These are phyloP conservation scores for Penicillium bovifimosum DNA, from an alignment of 495 filamentous ascomycete species.

Conservation along the genomic window DNA sequence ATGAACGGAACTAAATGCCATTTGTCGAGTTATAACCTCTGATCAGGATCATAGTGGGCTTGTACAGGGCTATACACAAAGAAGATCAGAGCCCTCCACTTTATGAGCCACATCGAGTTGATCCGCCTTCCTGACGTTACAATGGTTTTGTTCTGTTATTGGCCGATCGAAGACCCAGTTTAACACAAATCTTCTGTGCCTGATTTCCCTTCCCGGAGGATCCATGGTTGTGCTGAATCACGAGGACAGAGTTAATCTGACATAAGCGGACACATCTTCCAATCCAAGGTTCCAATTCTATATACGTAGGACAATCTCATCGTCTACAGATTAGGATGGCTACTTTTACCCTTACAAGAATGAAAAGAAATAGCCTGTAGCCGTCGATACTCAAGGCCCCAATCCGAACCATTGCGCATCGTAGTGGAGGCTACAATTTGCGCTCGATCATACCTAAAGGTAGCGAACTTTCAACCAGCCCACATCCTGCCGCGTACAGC, in stretches of 20 bases:
- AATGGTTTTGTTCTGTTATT: slow-evolving; percentile 9
- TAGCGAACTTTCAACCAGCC: no score
- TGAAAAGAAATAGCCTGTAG: no score
- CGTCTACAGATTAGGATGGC: no score
- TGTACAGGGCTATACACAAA: slow-evolving; percentile 1
- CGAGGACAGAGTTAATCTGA: not conserved
- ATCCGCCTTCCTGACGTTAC: slow-evolving; percentile 26
- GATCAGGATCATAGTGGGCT: not conserved
- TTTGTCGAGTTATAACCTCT: not conserved
- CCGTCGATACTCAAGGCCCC: no score
- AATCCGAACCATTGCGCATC: no score
- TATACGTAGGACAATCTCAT: no score
- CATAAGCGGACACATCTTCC: no score
- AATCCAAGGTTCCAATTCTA: no score
- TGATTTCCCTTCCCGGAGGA: not conserved
- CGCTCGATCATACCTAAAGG: no score
- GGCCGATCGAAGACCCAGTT: slow-evolving; percentile 15
- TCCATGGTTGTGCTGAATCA: not conserved
- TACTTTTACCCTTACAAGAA: no score
- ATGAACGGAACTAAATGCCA: not conserved
- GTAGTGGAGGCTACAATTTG: no score
- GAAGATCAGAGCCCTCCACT: slow-evolving; percentile 16
- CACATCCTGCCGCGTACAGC: no score
- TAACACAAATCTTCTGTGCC: slow-evolving; percentile 8
- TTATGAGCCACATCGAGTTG: slow-evolving; percentile 30